These are phyloP conservation scores for Margaritispora aquatica DNA, from an alignment of 495 filamentous ascomycete genomes.

Conservation along the genomic window DNA sequence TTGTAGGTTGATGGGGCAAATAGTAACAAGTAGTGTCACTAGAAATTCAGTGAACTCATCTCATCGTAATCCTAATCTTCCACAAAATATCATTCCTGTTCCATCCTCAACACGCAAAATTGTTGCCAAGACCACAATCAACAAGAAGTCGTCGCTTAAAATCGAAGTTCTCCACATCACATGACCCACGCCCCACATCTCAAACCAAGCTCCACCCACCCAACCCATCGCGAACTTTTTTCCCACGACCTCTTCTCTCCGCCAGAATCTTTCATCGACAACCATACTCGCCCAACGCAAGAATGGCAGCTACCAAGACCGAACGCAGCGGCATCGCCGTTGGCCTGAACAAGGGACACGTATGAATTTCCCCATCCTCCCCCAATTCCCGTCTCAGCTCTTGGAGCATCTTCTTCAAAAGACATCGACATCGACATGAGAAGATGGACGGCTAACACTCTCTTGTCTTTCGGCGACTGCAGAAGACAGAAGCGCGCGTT, in stretches of 20 bases:
- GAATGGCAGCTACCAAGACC: slow-evolving; percentile 49
- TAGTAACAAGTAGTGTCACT: too few species aligned
- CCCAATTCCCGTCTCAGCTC: slow-evolving; percentile 45
- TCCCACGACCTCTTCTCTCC: neutral
- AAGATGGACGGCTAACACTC: slow-evolving; percentile 40
- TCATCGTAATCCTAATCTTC: too few species aligned
- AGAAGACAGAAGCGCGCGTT: slow-evolving; percentile 89
- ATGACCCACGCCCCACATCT: neutral
- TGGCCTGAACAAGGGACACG: slow-evolving; percentile 86
- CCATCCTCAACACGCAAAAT: too few species aligned
- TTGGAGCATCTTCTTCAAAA: slow-evolving; percentile 58
- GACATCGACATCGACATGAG: too few species aligned
- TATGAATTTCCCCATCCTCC: slow-evolving; percentile 52
- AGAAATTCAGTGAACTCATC: too few species aligned
- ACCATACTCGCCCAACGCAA: slow-evolving; percentile 24
- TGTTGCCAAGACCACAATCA: too few species aligned
- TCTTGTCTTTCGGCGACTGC: slow-evolving; percentile 24
- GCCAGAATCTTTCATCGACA: too few species aligned
- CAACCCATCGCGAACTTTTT: neutral
- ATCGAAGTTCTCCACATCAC: too few species aligned
- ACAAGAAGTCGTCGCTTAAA: too few species aligned
- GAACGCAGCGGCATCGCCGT: slow-evolving; percentile 70
- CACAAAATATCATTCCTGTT: too few species aligned
- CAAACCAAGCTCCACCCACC: neutral
- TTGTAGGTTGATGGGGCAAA: too few species aligned